Conservation (phyloP, 192 early-diverging fungal species). For the Coemansia sp. region DNA sequence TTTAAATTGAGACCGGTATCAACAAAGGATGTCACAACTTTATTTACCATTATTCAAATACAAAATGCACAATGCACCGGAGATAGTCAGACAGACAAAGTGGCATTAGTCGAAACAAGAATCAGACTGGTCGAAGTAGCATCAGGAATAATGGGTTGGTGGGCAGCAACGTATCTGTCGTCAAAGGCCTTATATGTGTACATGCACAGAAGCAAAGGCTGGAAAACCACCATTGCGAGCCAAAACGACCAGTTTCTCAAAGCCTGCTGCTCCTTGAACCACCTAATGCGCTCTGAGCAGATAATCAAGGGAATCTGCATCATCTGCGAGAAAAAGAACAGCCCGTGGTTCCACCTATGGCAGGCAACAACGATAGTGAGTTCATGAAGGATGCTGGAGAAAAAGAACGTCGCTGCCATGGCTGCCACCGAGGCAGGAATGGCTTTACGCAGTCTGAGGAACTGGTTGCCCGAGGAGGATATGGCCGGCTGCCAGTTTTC, state of each 20-base stretch:
- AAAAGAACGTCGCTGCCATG: conserved; percentile 52
- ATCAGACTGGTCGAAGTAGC: neutral
- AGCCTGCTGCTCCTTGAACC: conserved; percentile 60
- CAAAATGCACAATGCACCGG: too few relatives aligned
- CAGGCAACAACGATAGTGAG: conserved; percentile 41
- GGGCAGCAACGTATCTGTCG: conserved; percentile 2
- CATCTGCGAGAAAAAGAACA: conserved; percentile 54
- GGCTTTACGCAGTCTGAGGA: conserved; percentile 11
- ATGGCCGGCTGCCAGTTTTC: conserved; percentile 41
- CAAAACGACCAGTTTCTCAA: conserved; percentile 86
- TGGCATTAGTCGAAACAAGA: neutral
- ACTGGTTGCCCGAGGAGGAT: neutral
- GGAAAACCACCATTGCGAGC: conserved; percentile 84
- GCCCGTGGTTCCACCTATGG: conserved; percentile 42
- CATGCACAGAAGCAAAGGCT: conserved; percentile 72
- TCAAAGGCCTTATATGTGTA: conserved; percentile 56
- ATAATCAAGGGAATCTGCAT: conserved; percentile 83
- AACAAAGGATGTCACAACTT: too few relatives aligned
- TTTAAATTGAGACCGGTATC: too few relatives aligned
- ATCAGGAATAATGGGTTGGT: neutral
- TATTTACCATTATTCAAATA: too few relatives aligned
- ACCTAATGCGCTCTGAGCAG: conserved; percentile 56
- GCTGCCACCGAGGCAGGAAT: conserved; percentile 40
- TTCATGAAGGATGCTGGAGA: conserved; percentile 50
- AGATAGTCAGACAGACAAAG: too few relatives aligned